Evolutionary conservation across 2,329 filamentous ascomycete species (phyloP).

Genomic region (Ceratocystis diversiconidia): DNA sequence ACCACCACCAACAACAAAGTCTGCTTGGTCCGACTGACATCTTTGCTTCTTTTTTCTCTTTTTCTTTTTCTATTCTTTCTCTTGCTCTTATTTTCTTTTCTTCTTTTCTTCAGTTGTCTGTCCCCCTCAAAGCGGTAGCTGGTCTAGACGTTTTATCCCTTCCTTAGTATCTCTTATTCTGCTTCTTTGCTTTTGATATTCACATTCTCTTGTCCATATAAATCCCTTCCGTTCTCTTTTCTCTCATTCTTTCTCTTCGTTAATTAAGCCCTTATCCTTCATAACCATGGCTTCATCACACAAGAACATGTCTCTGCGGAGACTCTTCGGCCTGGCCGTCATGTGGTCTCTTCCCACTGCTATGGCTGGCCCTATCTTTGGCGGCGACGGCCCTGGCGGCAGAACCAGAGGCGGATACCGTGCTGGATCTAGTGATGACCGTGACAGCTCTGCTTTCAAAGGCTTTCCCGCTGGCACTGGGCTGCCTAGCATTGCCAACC

Average conservation of each 20-base stretch:
- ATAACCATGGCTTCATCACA: slow-evolving; percentile 21
- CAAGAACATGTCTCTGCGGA: slow-evolving; percentile 5
- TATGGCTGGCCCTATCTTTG: slow-evolving; percentile 22
- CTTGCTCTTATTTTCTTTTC: not conserved
- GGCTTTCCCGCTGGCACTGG: not conserved
- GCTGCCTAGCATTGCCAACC: slow-evolving; percentile 35
- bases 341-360: slow-evolving; percentile 21
- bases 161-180: not conserved
- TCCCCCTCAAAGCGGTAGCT: slow-evolving; percentile 6
- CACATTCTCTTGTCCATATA: slow-evolving; percentile 5
- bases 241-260: not conserved
- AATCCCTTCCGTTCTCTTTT: not conserved
- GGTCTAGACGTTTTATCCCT: slow-evolving; percentile 9
- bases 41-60: not conserved
- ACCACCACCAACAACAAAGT: not conserved
- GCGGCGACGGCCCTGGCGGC: slow-evolving; percentile 8
- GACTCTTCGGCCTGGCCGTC: slow-evolving; percentile 19
- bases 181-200: slow-evolving; percentile 1
- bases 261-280: not conserved
- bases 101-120: slow-evolving; percentile 5
- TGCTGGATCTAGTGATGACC: too few relatives aligned
- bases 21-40: too few relatives aligned
- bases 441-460: not conserved
- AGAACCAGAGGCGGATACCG: not conserved
- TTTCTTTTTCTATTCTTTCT: not conserved